Base-by-base conservation (phyloP, 2,329 filamentous ascomycete species). In the Monilinia aucupariae region DNA sequence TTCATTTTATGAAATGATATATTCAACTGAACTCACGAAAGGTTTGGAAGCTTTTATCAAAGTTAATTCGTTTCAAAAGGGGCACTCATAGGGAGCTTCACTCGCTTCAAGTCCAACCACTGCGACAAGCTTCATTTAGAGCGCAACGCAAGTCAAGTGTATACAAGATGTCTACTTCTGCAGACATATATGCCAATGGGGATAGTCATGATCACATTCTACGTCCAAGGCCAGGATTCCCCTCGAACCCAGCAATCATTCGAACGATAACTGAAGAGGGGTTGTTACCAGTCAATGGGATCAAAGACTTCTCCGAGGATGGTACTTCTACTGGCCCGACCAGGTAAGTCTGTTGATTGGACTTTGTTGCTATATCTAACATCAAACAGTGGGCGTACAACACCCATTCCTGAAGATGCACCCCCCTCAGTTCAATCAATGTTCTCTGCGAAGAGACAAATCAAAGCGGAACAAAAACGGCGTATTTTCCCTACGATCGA, bases 401-500 rank as follows among this genome's bases (percentile, higher is more conserved):
- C 92, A 4, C 92, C 92, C 50, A 77, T 96, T 54, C 86, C 93
- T 61, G 83, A 87, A 70, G 92, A 97, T 82, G 94, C 94, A 13
- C 94, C 91, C n/a, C 93, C 92, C 1, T 97, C 93, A 0, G 86
- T 88, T 63, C 89, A 93, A 70, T 92, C 89, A 45, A 88, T 96
- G 66, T 96, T 91, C 49, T 88, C 86, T 17, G 92, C 89, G 27
- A 87, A 92, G 69, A 92, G 91, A 74, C 89, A 93, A 71, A 86
- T 88, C 58, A 88, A 92, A 72, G 90, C 89, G 64, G 85, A 92
- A 74, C 89, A 91, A 70, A 87, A 89, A 68, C 88, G 88, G 63
- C 88, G 92, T 69, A 81, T 97, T 69, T 99, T 97, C 75, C 93
- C 96, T 27, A 94, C 90, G 27, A 92, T 96, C 73, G 90, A 96